Evolutionary conservation across 139 green algal species (phyloP).

Genomic region (Nannochloris sp.): DNA sequence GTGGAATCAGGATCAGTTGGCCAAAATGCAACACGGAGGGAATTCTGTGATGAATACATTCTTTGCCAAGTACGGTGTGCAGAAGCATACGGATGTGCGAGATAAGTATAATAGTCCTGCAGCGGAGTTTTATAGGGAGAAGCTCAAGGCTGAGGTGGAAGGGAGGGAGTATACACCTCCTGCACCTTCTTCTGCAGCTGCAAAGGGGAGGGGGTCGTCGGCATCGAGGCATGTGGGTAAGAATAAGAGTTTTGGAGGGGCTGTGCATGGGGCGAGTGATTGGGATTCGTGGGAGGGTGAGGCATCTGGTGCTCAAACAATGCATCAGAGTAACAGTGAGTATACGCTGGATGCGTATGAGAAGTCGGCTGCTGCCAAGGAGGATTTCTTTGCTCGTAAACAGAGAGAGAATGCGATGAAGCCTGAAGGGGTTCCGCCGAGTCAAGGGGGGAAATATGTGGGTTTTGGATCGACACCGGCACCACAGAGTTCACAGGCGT

Average conservation of each 20-base stretch:
- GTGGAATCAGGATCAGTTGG: constrained; percentile 85
- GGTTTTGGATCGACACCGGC: constrained; percentile 80
- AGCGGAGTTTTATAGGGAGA: constrained; percentile 73
- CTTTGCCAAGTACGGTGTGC: constrained; percentile 81
- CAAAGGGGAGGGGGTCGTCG: constrained; percentile 6
- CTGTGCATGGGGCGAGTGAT: constrained; percentile 9
- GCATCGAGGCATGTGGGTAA: neutral
- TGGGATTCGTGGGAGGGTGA: constrained; percentile 68
- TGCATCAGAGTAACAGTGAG: constrained; percentile 16
- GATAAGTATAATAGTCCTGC: constrained; percentile 89
- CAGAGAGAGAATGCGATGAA: constrained; percentile 71
- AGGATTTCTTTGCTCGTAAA: constrained; percentile 84
- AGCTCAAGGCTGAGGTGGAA: constrained; percentile 71
- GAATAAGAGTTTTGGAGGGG: neutral
- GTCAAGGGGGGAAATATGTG: constrained; percentile 94
- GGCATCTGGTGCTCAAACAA: neutral
- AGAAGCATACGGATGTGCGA: constrained; percentile 77
- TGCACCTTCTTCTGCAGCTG: constrained; percentile 12
- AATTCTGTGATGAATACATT: constrained; percentile 86
- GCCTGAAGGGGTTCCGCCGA: constrained; percentile 74
- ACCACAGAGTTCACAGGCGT: neutral
- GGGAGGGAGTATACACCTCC: constrained; percentile 66
- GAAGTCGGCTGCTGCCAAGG: constrained; percentile 69
- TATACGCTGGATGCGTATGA: constrained; percentile 65
- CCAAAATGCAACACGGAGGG: constrained; percentile 87